Conservation (phyloP, 768 basidiomycete genomes). For the Mycena belliarum region DNA sequence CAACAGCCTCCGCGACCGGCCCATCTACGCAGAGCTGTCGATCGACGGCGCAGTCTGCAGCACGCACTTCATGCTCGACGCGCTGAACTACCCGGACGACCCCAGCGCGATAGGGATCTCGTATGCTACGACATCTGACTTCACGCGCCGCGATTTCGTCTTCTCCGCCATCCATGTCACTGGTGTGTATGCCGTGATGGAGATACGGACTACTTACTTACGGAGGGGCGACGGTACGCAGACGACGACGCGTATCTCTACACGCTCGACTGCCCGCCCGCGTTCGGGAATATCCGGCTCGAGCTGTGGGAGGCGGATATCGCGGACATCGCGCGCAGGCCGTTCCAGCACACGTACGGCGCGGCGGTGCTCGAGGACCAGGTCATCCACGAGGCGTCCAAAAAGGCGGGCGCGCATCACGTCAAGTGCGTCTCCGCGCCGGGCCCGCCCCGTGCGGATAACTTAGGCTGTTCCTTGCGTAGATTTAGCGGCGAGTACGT, state of each 20-base stretch:
- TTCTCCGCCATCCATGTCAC: constrained; percentile 30
- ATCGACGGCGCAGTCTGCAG: constrained; percentile 29
- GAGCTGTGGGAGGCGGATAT: constrained; percentile 34
- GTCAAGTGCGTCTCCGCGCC: constrained; percentile 33
- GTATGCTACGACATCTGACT: constrained; percentile 32
- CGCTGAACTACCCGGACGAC: constrained; percentile 9
- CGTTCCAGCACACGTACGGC: constrained; percentile 28
- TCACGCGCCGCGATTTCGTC: constrained; percentile 32
- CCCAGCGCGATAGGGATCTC: constrained; percentile 21
- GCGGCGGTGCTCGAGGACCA: constrained; percentile 27
- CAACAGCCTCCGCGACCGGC: constrained; percentile 17
- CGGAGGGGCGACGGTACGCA: too few relatives aligned
- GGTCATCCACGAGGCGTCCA: constrained; percentile 34
- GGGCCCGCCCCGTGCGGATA: not conserved
- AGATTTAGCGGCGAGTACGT: constrained; percentile 36
- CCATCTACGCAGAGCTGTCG: constrained; percentile 23
- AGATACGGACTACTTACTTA: too few relatives aligned
- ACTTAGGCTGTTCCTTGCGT: not conserved
- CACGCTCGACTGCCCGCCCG: constrained; percentile 22
- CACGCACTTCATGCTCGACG: constrained; percentile 26
- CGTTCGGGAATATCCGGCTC: constrained; percentile 33
- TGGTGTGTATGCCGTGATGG: too few relatives aligned
- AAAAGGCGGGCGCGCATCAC: constrained; percentile 36
- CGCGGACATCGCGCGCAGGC: constrained; percentile 22
- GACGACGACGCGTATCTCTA: constrained; percentile 27